Base-by-base conservation (phyloP, 768 basidiomycete species). In the Dentipellis fragilis region DNA sequence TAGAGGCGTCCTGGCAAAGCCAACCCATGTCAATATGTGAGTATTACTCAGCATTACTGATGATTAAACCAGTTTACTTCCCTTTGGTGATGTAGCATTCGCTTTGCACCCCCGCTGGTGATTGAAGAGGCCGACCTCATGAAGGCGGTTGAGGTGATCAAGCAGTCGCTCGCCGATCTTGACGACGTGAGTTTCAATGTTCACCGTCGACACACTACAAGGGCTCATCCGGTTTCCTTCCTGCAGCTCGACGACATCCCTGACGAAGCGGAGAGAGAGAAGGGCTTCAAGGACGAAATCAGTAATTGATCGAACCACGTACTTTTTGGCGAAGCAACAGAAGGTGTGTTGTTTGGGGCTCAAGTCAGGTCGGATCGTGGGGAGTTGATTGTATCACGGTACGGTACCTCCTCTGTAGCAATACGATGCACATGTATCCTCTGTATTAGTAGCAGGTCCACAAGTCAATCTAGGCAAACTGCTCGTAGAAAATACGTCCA, bases 71-170 rank as follows among this genome's bases (percentile, higher is more conserved):
- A 29, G 29, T 29, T 3, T 29, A 6, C 29, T 29, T 29, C 29
- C 29, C 29, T 29, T 3, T 29, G 3, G 29, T 29, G 29, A 29
- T 60, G 3, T 63, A 97, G 93, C 53, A 89, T 99, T 62, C 93
- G 95, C 35, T 95, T 99, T 67, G 92, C 96, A 2, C 95, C 95
- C 2, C 95, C 95, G 2, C 71, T 99, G 54, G 91, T 98, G 59
- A 99, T 99, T 57, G 76, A 81, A n/a, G 92, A 96, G 64, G 83
- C 80, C 17, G 92, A 96, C 58, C 66, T 98, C 58, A 73, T 76
- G 67, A 83, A 81, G 68, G 87, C 85, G 19, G 77, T 96, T 12
- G 69, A 68, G 55, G 82, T 89, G 55, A 91, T 99, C 64, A 81
- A 80, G 19, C 80, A 88, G 62, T 85, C 81, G 52, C 72, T 97